Evolutionary conservation across 2,329 filamentous ascomycete genomes (phyloP).

Genomic region (Fusarium coffeatum): DNA sequence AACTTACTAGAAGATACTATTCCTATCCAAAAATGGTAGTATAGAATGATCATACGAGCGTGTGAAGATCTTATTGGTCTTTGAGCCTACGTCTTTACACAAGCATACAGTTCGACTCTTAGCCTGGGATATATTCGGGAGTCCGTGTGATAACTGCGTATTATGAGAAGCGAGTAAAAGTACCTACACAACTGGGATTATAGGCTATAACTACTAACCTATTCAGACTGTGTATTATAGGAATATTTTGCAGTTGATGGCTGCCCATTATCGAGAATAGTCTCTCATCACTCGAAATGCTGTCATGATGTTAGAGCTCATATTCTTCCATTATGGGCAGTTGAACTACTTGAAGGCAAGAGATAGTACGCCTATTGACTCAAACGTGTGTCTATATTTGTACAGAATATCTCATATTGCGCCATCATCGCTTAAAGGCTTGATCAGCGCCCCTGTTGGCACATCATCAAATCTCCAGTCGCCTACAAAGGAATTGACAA

Average conservation of each 20-base stretch:
- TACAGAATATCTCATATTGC: neutral
- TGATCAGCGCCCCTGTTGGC: neutral
- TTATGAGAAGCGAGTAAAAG: neutral
- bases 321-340: neutral
- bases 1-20: neutral
- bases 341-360: neutral
- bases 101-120: neutral
- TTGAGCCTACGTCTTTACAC: neutral
- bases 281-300: neutral
- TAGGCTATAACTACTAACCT: too few species aligned
- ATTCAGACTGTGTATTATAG: too few species aligned
- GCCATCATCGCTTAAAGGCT: neutral
- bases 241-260: neutral
- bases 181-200: too few species aligned
- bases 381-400: neutral
- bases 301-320: neutral
- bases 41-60: neutral
- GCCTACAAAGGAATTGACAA: neutral
- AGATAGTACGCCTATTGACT: neutral
- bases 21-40: neutral
- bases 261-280: neutral
- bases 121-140: neutral
- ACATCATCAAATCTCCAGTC: neutral
- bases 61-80: neutral
- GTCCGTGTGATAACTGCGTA: neutral